Evolutionary conservation across 1,284 basidiomycete species (phyloP).

Genomic region (Melanopsichium pennsylvanicum): DNA sequence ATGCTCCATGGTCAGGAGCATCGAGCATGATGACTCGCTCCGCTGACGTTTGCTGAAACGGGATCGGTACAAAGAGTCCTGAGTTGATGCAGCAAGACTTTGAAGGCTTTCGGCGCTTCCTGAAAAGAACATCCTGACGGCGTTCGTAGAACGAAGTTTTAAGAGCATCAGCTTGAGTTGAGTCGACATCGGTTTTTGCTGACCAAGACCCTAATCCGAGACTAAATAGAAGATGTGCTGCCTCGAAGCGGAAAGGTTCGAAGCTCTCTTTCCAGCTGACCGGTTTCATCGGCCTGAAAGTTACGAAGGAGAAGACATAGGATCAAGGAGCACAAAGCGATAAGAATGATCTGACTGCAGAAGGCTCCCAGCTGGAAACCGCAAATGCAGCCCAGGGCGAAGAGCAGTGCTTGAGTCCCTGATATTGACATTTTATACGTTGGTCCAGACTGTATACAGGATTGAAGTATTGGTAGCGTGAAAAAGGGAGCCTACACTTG

Average conservation of each 20-base stretch:
- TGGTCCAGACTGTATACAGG: too few relatives aligned
- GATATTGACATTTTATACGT: too few relatives aligned
- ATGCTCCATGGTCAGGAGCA: background rate
- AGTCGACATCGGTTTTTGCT: too few relatives aligned
- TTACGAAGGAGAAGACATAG: background rate
- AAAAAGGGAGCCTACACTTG: too few relatives aligned
- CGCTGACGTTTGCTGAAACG: too few relatives aligned
- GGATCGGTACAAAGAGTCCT: too few relatives aligned
- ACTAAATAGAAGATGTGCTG: background rate
- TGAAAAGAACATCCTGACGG: too few relatives aligned
- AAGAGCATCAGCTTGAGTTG: too few relatives aligned
- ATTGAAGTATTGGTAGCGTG: too few relatives aligned
- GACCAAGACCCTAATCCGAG: background rate
- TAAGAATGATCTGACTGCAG: background rate
- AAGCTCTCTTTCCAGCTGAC: background rate
- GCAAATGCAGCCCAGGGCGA: constrained; percentile 4
- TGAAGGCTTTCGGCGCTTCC: too few relatives aligned
- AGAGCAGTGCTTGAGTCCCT: background rate
- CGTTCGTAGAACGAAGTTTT: too few relatives aligned
- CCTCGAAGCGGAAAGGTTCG: background rate
- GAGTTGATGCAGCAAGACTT: too few relatives aligned
- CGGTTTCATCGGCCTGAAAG: background rate
- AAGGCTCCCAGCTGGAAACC: constrained; percentile 5
- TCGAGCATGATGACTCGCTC: background rate
- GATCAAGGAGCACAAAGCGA: background rate